Evolutionary conservation across 1,284 basidiomycete species (phyloP).

Genomic region (Heterobasidion annosum): DNA sequence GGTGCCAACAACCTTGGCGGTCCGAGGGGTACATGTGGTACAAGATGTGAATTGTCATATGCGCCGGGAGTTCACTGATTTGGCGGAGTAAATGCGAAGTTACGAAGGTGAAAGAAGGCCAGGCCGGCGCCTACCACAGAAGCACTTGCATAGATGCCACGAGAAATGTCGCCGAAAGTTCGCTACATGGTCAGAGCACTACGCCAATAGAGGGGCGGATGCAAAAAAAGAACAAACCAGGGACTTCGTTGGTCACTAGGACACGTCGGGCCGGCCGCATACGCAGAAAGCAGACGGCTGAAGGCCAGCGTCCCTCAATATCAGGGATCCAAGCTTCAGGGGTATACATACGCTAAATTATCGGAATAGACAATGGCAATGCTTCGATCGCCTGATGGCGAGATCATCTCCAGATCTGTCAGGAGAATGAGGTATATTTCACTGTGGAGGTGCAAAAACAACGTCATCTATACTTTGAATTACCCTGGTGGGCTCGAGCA

Average conservation of each 20-base stretch:
- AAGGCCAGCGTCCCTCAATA: not conserved
- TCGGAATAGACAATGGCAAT: no score
- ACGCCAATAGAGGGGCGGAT: not conserved
- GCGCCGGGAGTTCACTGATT: no score
- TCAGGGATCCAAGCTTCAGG: no score
- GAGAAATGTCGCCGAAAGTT: no score
- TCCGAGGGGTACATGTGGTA: not conserved
- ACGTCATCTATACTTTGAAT: constrained; percentile 45
- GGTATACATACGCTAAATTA: not conserved
- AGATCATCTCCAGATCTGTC: no score
- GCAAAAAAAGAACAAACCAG: not conserved
- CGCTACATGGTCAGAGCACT: no score
- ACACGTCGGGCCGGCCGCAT: not conserved
- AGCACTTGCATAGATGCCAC: no score
- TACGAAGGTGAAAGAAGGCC: no score
- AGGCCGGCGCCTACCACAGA: no score
- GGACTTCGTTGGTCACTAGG: not conserved
- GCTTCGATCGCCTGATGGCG: no score
- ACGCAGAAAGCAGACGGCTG: not conserved
- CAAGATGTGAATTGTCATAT: not conserved
- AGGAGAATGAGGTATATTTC: not conserved
- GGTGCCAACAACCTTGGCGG: not conserved
- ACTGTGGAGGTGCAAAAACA: constrained; percentile 6
- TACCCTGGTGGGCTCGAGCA: constrained; percentile 43
- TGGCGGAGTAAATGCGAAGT: no score